phyloP scores from a whole-genome alignment of 768 basidiomycete species.

The Mycena capillaripes region DNA sequence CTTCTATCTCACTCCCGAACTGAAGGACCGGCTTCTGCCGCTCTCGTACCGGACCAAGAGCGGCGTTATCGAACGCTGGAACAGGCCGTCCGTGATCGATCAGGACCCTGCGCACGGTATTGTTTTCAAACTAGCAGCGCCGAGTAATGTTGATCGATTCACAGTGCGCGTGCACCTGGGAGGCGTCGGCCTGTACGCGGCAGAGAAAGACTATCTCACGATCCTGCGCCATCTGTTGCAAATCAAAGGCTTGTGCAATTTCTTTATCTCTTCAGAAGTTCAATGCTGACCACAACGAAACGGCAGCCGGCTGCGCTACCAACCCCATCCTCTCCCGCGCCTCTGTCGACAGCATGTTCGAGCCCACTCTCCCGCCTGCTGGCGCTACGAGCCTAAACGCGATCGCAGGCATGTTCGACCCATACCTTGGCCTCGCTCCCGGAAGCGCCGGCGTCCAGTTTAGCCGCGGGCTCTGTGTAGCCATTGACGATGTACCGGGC shows the following conservation, averaged over 20 bases:
- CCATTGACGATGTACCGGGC: slow-evolving; percentile 44
- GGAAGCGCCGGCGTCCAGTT: slow-evolving; percentile 41
- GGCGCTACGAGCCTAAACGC: not conserved
- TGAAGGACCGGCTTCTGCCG: slow-evolving; percentile 30
- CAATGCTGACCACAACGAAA: too few species aligned
- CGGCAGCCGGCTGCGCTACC: slow-evolving; percentile 16
- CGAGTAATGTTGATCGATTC: not conserved
- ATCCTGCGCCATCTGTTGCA: too few species aligned
- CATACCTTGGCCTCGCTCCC: not conserved
- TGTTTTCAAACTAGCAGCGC: not conserved
- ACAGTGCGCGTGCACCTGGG: slow-evolving; percentile 1
- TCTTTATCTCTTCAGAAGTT: not conserved
- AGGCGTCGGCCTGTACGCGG: not conserved
- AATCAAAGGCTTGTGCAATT: slow-evolving; percentile 19
- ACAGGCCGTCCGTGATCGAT: slow-evolving; percentile 23
- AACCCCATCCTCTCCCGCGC: slow-evolving; percentile 20
- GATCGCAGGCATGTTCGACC: not conserved
- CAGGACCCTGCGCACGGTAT: slow-evolving; percentile 38
- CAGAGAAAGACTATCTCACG: slow-evolving; percentile 38
- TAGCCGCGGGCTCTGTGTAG: slow-evolving; percentile 46
- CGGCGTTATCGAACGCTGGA: slow-evolving; percentile 30
- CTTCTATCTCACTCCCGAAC: slow-evolving; percentile 37
- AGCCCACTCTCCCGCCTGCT: slow-evolving; percentile 32
- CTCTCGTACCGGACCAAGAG: slow-evolving; percentile 31
- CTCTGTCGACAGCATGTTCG: slow-evolving; percentile 34